Evolutionary conservation across 768 basidiomycete genomes (phyloP).

Genomic region (Imleria badia): DNA sequence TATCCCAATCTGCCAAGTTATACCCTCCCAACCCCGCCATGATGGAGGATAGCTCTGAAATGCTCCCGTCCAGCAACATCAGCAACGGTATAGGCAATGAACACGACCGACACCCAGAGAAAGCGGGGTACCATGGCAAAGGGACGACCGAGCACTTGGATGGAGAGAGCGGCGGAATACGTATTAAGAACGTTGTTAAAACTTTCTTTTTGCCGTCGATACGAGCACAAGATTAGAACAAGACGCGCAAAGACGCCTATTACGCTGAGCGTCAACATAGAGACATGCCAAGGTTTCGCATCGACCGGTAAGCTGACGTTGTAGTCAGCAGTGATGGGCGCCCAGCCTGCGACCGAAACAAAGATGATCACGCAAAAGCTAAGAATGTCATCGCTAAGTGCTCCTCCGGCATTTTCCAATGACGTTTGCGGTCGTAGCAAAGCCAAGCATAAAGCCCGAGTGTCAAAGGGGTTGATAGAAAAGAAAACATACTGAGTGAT

Average conservation of each 20-base stretch:
- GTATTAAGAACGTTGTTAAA: slow-evolving; percentile 44
- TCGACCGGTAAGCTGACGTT: slow-evolving; percentile 48
- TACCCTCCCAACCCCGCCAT: slow-evolving; percentile 48
- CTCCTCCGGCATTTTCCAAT: slow-evolving; percentile 42
- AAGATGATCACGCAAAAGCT: slow-evolving; percentile 54
- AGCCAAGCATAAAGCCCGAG: slow-evolving; percentile 39
- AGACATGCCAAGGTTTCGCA: slow-evolving; percentile 43
- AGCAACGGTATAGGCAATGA: slow-evolving; percentile 39
- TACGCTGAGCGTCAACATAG: slow-evolving; percentile 44
- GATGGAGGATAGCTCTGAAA: slow-evolving; percentile 42
- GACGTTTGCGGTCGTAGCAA: slow-evolving; percentile 44
- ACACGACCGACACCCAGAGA: slow-evolving; percentile 44
- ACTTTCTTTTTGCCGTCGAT: slow-evolving; percentile 16
- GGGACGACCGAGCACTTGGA: slow-evolving; percentile 43
- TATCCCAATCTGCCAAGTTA: slow-evolving; percentile 49
- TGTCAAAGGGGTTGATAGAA: background rate
- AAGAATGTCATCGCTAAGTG: slow-evolving; percentile 47
- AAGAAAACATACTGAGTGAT: slow-evolving; percentile 40
- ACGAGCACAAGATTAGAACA: background rate
- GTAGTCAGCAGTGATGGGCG: slow-evolving; percentile 54
- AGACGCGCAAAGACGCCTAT: slow-evolving; percentile 31
- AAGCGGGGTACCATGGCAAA: slow-evolving; percentile 46
- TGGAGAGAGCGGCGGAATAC: slow-evolving; percentile 48
- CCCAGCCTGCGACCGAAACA: slow-evolving; percentile 49
- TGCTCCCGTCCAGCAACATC: slow-evolving; percentile 45